Evolutionary conservation across 106 monocot genomes (phyloP).

Genomic region (Acorus gramineus): DNA sequence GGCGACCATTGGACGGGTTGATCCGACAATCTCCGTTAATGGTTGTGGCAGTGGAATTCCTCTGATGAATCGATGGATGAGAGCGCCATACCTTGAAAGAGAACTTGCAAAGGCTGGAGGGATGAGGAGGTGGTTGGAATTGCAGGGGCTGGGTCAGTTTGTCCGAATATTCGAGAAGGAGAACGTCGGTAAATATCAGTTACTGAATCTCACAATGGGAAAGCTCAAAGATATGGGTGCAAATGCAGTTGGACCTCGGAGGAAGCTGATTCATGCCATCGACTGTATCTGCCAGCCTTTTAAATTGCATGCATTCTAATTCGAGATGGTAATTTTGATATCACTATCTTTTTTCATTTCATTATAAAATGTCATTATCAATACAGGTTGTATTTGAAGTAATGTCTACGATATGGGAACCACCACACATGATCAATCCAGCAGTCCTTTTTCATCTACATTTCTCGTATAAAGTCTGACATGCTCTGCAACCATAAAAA

Average conservation of each 20-base stretch:
- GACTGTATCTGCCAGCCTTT: conserved; percentile 38
- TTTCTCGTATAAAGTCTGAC: no score
- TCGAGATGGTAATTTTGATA: no score
- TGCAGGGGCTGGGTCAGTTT: conserved; percentile 25
- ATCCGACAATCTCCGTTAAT: not conserved
- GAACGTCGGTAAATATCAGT: conserved; percentile 33
- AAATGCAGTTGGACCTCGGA: conserved; percentile 62
- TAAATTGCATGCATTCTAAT: no score
- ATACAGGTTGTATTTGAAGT: no score
- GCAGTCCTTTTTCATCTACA: no score
- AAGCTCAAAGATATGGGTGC: conserved; percentile 70
- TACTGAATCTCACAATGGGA: conserved; percentile 42
- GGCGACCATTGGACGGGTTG: not conserved
- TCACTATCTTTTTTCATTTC: no score
- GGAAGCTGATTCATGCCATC: conserved; percentile 70
- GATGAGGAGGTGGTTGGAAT: conserved; percentile 38
- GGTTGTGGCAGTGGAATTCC: conserved; percentile 19
- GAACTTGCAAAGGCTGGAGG: conserved; percentile 40
- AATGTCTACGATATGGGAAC: no score
- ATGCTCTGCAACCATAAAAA: no score
- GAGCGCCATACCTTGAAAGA: conserved; percentile 38
- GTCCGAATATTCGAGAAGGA: conserved; percentile 34
- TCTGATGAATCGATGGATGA: conserved; percentile 18
- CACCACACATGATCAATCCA: no score
- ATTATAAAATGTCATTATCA: no score